Percentiles rank a stretch among this genome's conserved stretches.
These are phyloP conservation scores for Malassezia caprae DNA, from an alignment of 1,284 basidiomycete species.

Conservation along the genomic window DNA sequence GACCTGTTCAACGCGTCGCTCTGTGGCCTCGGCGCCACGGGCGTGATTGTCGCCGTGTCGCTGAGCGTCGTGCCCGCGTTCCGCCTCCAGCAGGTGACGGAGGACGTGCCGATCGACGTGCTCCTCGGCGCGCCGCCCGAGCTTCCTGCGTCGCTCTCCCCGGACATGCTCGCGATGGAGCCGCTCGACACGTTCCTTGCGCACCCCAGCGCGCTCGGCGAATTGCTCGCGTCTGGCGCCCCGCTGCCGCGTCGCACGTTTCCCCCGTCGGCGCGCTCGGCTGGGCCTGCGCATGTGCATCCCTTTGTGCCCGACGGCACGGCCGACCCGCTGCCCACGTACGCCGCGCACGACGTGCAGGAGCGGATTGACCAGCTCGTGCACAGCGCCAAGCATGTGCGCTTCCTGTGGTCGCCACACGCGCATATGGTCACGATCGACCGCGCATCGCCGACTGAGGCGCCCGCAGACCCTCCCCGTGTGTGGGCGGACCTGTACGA, in stretches of 20 bases:
- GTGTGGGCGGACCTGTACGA: constrained; percentile 4
- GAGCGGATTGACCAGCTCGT: constrained; percentile 49
- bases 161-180: constrained; percentile 3
- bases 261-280: constrained; percentile 13
- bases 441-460: constrained; percentile 63
- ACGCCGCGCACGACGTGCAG: constrained; percentile 51
- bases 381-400: constrained; percentile 64
- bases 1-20: constrained; percentile 85
- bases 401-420: constrained; percentile 92
- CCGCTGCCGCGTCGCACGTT: constrained; percentile 18
- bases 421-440: constrained; percentile 65
- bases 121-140: constrained; percentile 51
- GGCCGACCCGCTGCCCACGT: constrained; percentile 1
- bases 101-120: constrained; percentile 58
- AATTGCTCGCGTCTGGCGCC: constrained; percentile 28
- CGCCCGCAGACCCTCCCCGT: constrained; percentile 53
- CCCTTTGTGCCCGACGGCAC: constrained; percentile 18
- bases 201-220: constrained; percentile 22
- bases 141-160: constrained; percentile 6
- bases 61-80: constrained; percentile 74
- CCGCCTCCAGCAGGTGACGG: constrained; percentile 66
- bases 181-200: constrained; percentile 2
- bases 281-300: constrained; percentile 19
- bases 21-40: constrained; percentile 86
- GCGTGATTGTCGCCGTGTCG: constrained; percentile 70